Percentiles rank a stretch among this genome's conserved stretches.
These are phyloP conservation scores for Xylariales sp. DNA, from an alignment of 2,329 filamentous ascomycete species.

Conservation along the genomic window DNA sequence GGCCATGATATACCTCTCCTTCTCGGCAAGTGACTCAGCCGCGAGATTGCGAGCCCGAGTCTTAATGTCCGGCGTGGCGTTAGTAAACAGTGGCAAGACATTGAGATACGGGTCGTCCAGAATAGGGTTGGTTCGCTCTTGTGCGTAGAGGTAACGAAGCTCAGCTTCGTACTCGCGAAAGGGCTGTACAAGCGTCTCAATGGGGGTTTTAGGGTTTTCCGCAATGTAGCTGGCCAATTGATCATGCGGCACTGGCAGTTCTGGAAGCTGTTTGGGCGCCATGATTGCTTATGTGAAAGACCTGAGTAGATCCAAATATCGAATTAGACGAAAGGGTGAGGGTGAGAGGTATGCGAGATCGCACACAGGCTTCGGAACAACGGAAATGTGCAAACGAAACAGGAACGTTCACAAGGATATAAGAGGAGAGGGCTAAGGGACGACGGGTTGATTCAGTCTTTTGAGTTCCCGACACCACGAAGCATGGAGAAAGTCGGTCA, in stretches of 20 bases:
- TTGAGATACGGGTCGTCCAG: constrained; percentile 57
- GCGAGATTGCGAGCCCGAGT: constrained; percentile 58
- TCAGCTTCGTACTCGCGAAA: constrained; percentile 65
- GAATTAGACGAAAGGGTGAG: not conserved
- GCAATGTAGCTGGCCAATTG: constrained; percentile 50
- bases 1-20: constrained; percentile 65
- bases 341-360: not conserved
- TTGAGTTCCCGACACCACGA: too few relatives aligned
- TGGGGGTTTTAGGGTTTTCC: constrained; percentile 45
- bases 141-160: constrained; percentile 64
- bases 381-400: not conserved
- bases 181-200: constrained; percentile 57
- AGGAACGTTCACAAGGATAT: too few relatives aligned
- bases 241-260: constrained; percentile 40
- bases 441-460: too few relatives aligned
- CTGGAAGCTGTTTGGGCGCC: constrained; percentile 33
- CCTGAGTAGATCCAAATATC: not conserved
- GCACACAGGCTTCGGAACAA: not conserved
- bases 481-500: too few relatives aligned
- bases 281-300: constrained; percentile 17
- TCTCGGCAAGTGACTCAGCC: constrained; percentile 54
- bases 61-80: constrained; percentile 51
- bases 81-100: constrained; percentile 61
- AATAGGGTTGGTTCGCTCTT: constrained; percentile 56
- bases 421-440: too few relatives aligned